Conservation (phyloP, 768 basidiomycete species). For the Hypholoma sublateritium region DNA sequence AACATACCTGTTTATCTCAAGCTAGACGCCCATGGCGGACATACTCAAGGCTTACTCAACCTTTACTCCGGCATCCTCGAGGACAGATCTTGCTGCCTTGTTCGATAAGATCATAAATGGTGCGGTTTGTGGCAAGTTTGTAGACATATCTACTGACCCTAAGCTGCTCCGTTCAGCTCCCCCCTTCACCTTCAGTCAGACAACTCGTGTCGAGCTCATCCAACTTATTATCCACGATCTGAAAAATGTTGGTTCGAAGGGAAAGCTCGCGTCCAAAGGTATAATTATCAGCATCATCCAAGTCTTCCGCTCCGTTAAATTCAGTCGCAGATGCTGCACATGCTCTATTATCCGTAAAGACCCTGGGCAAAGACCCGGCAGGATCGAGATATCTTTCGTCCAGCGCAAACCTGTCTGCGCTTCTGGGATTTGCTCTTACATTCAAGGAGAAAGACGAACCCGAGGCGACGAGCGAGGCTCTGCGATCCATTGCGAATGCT, state of each 20-base stretch:
- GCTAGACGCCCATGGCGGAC: conserved; percentile 40
- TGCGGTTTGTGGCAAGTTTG: conserved; percentile 20
- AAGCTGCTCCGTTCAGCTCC: conserved; percentile 33
- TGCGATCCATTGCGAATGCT: conserved; percentile 79
- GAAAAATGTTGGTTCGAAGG: conserved; percentile 39
- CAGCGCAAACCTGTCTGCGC: conserved; percentile 51
- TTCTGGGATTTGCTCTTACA: conserved; percentile 50
- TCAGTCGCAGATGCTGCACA: conserved; percentile 56
- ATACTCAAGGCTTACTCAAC: conserved; percentile 45
- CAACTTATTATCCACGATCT: conserved; percentile 63
- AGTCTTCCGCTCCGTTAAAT: background rate
- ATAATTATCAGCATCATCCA: conserved; percentile 26
- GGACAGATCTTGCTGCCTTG: conserved; percentile 43
- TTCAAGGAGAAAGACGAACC: conserved; percentile 61
- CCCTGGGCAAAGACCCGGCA: conserved; percentile 66
- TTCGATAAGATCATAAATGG: conserved; percentile 54
- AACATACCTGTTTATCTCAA: background rate
- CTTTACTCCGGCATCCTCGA: conserved; percentile 46
- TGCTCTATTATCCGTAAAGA: conserved; percentile 73
- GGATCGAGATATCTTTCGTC: conserved; percentile 64
- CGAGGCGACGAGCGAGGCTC: conserved; percentile 66
- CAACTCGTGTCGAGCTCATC: conserved; percentile 54
- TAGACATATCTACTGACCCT: background rate
- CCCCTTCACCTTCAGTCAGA: conserved; percentile 45
- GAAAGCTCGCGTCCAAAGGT: conserved; percentile 56